Conservation (phyloP, 2,329 filamentous ascomycete genomes). For the Zasmidium citrigriseum region DNA sequence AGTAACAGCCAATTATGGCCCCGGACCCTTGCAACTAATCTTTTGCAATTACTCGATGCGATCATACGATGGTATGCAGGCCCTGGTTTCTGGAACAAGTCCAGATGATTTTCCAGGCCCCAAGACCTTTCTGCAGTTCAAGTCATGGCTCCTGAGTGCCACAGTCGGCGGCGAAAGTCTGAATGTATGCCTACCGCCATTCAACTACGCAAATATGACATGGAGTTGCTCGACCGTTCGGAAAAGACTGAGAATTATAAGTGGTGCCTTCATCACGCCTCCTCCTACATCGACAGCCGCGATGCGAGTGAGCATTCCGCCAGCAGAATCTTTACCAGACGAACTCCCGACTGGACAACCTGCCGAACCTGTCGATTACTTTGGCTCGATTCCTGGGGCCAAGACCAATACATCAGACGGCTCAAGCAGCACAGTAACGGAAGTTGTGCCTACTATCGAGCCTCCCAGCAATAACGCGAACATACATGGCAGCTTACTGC, state of each 20-base stretch:
- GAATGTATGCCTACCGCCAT: slow-evolving; percentile 57
- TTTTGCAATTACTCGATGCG: slow-evolving; percentile 71
- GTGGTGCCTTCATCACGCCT: slow-evolving; percentile 46
- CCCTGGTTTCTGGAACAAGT: slow-evolving; percentile 56
- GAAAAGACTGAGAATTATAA: slow-evolving; percentile 68
- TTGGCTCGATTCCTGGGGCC: slow-evolving; percentile 18
- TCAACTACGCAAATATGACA: slow-evolving; percentile 63
- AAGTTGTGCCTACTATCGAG: slow-evolving; percentile 30
- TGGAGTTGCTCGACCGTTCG: slow-evolving; percentile 74
- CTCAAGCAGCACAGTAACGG: slow-evolving; percentile 13
- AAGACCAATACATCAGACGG: slow-evolving; percentile 11
- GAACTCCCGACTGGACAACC: background rate
- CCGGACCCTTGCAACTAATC: slow-evolving; percentile 60
- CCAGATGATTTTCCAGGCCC: slow-evolving; percentile 40
- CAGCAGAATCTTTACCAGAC: slow-evolving; percentile 10
- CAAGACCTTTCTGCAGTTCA: slow-evolving; percentile 64
- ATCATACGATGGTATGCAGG: slow-evolving; percentile 56
- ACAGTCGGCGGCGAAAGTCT: slow-evolving; percentile 55
- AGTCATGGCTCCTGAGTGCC: slow-evolving; percentile 65
- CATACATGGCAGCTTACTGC: background rate
- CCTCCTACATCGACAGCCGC: slow-evolving; percentile 18
- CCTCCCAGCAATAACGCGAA: background rate
- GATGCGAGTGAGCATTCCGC: slow-evolving; percentile 30
- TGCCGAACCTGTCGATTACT: slow-evolving; percentile 32
- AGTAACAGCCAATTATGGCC: slow-evolving; percentile 53